Base-by-base conservation (phyloP, 1,139 yeast genomes). In the Hemisphaericaspora xylofermentans region DNA sequence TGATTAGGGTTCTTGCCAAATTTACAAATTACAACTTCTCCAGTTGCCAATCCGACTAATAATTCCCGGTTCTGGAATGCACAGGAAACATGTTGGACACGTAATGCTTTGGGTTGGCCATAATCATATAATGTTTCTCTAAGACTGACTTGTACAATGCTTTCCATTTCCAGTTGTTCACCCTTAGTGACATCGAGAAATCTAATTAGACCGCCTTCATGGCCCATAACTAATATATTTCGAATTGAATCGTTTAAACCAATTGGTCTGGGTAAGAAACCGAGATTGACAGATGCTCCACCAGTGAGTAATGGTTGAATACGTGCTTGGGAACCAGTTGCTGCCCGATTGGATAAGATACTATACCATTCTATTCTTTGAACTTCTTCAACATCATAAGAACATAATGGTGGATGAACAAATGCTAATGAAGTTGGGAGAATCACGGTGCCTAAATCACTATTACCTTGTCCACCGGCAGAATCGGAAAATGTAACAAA, bases 111-210 rank as follows among this genome's bases (percentile, higher is more conserved):
- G 1, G 63, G 58, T 21, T 56, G 48, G 0, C 64, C 62, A 38
- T 61, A 58, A 35, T 61, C 61, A 34, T 54, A 64, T 28, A 72
- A 56, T 0, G 72, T 61, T 36, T 66, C 71, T 33, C 57, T 57
- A 42, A 71, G 60, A 42, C 66, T 61, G 12, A 71, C 50, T 48
- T 68, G 74, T 2, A 71, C 58, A 8, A 61, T 52, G 19, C 58
- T 58, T 44, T 66, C 74, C n/a, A 78, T 68, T 38, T 83, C 88
- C 45, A 76, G 84, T 14, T 80, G 64, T 51, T 87, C 96, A 21
- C 86, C 87, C 47, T 83, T 80, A 0, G 95, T 81, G 1, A 89
- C 83, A 60, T 91, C 96, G 75, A 88, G 82, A 16, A 93, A 60
- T 47, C 95, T 74, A 0, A 93, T 80, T 17, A 79, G 71, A 0